A percentile compares a stretch with the other conserved stretches of the same genome.
phyloP scores from a whole-genome alignment of 331 rosid species.

The Pyracantha coccinea region DNA sequence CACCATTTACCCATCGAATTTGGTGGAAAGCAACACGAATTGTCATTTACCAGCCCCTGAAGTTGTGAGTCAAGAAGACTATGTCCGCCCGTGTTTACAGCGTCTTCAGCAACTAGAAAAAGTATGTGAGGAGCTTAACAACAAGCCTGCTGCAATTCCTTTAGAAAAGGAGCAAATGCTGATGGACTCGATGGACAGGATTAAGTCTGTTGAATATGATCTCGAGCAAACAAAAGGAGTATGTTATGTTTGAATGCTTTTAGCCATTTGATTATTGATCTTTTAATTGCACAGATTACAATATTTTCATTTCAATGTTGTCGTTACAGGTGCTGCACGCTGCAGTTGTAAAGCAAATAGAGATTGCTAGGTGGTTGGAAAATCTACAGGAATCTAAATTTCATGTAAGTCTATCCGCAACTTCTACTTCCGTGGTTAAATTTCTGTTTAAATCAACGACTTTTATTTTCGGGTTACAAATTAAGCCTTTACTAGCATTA shows the following conservation, averaged over 20 bases:
- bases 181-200: slow-evolving; percentile 73
- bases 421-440: not conserved
- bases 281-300: not conserved
- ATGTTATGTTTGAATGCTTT: slow-evolving; percentile 18
- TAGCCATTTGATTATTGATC: not conserved
- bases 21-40: slow-evolving; percentile 24
- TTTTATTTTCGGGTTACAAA: no score
- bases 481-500: not conserved
- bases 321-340: slow-evolving; percentile 57
- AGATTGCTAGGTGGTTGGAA: slow-evolving; percentile 57
- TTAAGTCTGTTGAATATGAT: slow-evolving; percentile 73
- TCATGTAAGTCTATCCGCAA: slow-evolving; percentile 42
- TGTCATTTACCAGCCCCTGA: slow-evolving; percentile 36
- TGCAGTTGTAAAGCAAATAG: slow-evolving; percentile 64
- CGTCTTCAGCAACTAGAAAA: slow-evolving; percentile 76
- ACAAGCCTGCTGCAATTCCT: slow-evolving; percentile 71
- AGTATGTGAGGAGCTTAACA: slow-evolving; percentile 43
- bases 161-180: slow-evolving; percentile 71
- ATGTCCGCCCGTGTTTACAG: slow-evolving; percentile 48
- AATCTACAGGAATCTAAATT: slow-evolving; percentile 41
- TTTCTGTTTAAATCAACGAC: not conserved
- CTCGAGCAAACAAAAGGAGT: slow-evolving; percentile 84
- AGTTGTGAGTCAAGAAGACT: slow-evolving; percentile 41
- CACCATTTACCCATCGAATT: slow-evolving; percentile 48
- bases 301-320: slow-evolving; percentile 9